Evolutionary conservation across 2,329 filamentous ascomycete genomes (phyloP).

Genomic region (Fusarium nanum): DNA sequence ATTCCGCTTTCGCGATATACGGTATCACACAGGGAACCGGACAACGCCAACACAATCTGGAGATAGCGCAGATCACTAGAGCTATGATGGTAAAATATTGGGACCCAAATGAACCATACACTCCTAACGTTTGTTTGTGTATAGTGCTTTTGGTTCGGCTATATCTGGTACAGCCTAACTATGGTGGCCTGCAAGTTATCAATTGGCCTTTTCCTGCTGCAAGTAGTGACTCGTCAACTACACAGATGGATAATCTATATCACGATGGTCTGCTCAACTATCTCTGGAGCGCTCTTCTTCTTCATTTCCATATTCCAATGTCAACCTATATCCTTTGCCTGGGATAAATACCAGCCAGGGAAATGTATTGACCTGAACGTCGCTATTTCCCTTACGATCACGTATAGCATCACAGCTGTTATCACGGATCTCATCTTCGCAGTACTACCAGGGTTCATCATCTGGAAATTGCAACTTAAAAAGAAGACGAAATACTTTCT

Average conservation of each 20-base stretch:
- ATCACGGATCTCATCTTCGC: constrained; percentile 61
- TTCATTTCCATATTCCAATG: constrained; percentile 50
- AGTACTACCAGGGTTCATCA: constrained; percentile 62
- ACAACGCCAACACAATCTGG: constrained; percentile 47
- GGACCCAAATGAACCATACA: background rate
- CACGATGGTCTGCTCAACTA: constrained; percentile 43
- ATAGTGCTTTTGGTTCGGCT: constrained; percentile 48
- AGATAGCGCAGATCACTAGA: constrained; percentile 29
- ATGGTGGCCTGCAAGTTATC: constrained; percentile 50
- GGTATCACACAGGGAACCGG: constrained; percentile 54
- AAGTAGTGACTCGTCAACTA: constrained; percentile 40
- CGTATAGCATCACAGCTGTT: constrained; percentile 60
- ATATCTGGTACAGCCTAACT: constrained; percentile 42
- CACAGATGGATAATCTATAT: constrained; percentile 45
- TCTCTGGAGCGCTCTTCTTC: constrained; percentile 48
- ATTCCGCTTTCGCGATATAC: constrained; percentile 11
- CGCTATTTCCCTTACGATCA: constrained; percentile 60
- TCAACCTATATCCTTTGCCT: constrained; percentile 45
- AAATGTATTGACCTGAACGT: constrained; percentile 50
- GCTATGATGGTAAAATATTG: constrained; percentile 49
- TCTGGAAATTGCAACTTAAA: constrained; percentile 65
- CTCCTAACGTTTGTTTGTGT: background rate
- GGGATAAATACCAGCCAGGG: constrained; percentile 41
- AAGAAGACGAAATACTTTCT: constrained; percentile 60
- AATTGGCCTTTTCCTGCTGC: constrained; percentile 51